phyloP scores from a whole-genome alignment of 305 asterid species.

The Fraxinus sp. region DNA sequence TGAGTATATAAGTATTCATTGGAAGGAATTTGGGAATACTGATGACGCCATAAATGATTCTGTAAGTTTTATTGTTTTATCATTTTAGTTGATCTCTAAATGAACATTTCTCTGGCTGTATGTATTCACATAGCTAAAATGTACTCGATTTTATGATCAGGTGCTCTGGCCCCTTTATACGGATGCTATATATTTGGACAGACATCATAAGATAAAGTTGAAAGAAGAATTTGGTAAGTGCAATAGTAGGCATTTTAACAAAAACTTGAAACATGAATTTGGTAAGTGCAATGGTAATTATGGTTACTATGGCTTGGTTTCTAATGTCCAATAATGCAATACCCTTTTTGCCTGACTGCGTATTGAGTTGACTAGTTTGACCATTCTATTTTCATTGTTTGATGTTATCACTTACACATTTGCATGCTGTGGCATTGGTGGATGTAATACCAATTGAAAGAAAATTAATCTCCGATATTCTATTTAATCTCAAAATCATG shows the following conservation, averaged over 20 bases:
- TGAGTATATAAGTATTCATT: slow-evolving; percentile 59
- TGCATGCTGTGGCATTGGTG: slow-evolving; percentile 6
- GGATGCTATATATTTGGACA: slow-evolving; percentile 63
- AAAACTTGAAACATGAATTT: slow-evolving; percentile 72
- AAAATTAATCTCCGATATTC: neutral
- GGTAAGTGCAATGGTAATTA: slow-evolving; percentile 49
- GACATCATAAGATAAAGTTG: slow-evolving; percentile 68
- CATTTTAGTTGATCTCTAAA: slow-evolving; percentile 9
- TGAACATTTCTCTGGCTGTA: slow-evolving; percentile 4
- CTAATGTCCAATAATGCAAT: neutral
- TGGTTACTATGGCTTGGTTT: neutral
- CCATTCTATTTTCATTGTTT: neutral
- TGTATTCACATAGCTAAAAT: slow-evolving; percentile 30
- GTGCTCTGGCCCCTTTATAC: slow-evolving; percentile 63
- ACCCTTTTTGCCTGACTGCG: neutral
- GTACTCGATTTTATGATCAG: slow-evolving; percentile 42
- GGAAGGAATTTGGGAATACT: slow-evolving; percentile 46
- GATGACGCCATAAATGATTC: slow-evolving; percentile 34
- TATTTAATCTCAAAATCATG: neutral
- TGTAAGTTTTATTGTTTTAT: slow-evolving; percentile 43
- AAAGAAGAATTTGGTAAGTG: slow-evolving; percentile 86
- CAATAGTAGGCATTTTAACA: slow-evolving; percentile 47
- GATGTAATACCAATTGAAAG: neutral
- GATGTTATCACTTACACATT: neutral
- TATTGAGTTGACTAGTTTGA: neutral